Base-by-base conservation (phyloP, 2,329 filamentous ascomycete genomes). In the Ambrosiella xylebori region DNA sequence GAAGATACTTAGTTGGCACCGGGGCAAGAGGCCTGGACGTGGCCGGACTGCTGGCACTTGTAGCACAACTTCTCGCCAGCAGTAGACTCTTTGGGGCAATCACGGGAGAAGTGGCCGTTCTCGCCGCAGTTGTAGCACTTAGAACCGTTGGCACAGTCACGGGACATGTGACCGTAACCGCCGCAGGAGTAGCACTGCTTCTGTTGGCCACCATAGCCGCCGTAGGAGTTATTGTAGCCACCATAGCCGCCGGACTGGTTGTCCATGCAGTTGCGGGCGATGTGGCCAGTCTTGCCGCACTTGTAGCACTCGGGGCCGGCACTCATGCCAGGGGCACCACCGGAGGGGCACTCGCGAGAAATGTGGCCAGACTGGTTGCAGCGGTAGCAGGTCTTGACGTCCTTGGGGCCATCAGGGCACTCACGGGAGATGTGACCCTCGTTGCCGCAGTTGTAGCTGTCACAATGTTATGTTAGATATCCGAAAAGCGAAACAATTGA, bases 41-140 rank as follows among this genome's bases (percentile, higher is more conserved):
- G 91, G 66, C 91, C 90, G 65, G 77, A 70, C 73, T 83, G 79
- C 74, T 84, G 80, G 79, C 81, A 97, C 79, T 94, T 95, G 82
- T 98, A 98, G 85, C 93, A 98, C 70, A 95, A 89, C 71, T 94
- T 91, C 80, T 97, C 91, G 68, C 84, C 80, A n/a, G 54, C 59
- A 65, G 83, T 81, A 61, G 87, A 86, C 75, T 95, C 91, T 70
- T 91, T 90, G 66, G 90, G 86, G 80, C 93, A 98, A 73, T 98
- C 93, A 64, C 91, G 86, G 64, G 87, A 94, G 71, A 96, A 82
- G 74, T 97, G 91, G 62, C 93, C 91, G 65, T 91, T 86, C 77
- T 96, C 89, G 68, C 81, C 81, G 65, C 93, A 97, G 82, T 96
- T 96, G 84, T 97, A 98, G 85, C 93, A 98, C 80, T 97, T 97